These are phyloP conservation scores for Verticillium nonalfalfae DNA, from an alignment of 2,329 filamentous ascomycete genomes.

Conservation along the genomic window DNA sequence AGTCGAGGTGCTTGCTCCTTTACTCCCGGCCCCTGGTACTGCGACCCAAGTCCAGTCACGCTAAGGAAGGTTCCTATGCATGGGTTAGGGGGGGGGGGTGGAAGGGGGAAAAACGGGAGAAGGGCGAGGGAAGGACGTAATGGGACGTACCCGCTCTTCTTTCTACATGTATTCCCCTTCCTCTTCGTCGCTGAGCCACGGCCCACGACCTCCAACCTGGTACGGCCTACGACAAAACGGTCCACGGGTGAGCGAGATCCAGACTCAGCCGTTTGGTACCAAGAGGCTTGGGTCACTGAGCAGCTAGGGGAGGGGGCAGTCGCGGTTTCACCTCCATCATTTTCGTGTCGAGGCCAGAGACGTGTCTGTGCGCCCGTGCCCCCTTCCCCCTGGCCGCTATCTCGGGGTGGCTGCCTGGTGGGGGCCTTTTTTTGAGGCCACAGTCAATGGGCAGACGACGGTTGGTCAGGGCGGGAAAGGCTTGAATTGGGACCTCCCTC, in stretches of 20 bases:
- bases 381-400: not conserved
- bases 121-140: not conserved
- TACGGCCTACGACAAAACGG: no score
- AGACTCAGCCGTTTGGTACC: not conserved
- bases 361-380: not conserved
- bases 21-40: no score
- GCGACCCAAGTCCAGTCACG: no score
- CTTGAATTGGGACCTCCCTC: not conserved
- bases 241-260: not conserved
- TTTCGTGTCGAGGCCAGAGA: not conserved
- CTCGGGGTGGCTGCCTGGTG: not conserved
- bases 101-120: not conserved
- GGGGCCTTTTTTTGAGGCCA: not conserved
- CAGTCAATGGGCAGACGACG: not conserved
- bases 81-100: not conserved
- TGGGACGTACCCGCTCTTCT: no score
- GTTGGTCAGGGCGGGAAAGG: not conserved
- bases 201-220: no score
- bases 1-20: not conserved
- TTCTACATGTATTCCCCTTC: no score
- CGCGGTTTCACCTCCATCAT: not conserved
- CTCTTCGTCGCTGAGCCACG: no score
- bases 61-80: no score
- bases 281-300: not conserved
- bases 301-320: not conserved